Base-by-base conservation (phyloP, 352 stramenopile species). In the Saprolegnia diclina region DNA sequence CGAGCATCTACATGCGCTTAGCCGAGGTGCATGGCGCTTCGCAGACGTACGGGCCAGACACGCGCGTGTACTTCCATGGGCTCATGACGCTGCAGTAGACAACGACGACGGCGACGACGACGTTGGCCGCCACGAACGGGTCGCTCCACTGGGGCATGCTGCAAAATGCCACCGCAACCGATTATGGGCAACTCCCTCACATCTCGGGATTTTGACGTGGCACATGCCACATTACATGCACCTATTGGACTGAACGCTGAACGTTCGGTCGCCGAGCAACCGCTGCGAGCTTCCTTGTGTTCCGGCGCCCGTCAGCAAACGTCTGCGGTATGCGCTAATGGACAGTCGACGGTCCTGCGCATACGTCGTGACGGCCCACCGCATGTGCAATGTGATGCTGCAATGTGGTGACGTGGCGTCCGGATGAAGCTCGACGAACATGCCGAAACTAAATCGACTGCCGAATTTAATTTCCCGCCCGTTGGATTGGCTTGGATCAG, bases 31-130 rank as follows among this genome's bases (percentile, higher is more conserved):
- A 57, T 19, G 18, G 45, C 45, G 45, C 45, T 22, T 48, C 35
- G 6, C 29, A 50, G 22, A 88, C 84, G 63, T 78, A 92, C 84
- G 82, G 73, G 69, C 84, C 84, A n/a, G 59, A 67, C 46, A 92
- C 76, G 68, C 84, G 84, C 71, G 90, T 74, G 45, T 80, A 92
- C 50, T 92, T 92, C 71, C 77, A 66, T 21, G 79, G 82, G 68
- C 79, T 87, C 26, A 79, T 79, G 5, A 73, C 57, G 57, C 77
- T 76, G 67, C 79, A 81, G 74, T 84, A 89, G 29, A 77, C 55
- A 16, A 90, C 67, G 54, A 89, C 32, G 24, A 89, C 59, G 56
- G 89, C 61, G 24, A 92, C 79, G 65, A 89, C 71, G 44, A 63
- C 72, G 64, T 89, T 90, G 4, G 70, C 73, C 19, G 67, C 48